These are phyloP conservation scores for Arthrobotrys iridis DNA, from an alignment of 2,329 filamentous ascomycete genomes.

Conservation along the genomic window DNA sequence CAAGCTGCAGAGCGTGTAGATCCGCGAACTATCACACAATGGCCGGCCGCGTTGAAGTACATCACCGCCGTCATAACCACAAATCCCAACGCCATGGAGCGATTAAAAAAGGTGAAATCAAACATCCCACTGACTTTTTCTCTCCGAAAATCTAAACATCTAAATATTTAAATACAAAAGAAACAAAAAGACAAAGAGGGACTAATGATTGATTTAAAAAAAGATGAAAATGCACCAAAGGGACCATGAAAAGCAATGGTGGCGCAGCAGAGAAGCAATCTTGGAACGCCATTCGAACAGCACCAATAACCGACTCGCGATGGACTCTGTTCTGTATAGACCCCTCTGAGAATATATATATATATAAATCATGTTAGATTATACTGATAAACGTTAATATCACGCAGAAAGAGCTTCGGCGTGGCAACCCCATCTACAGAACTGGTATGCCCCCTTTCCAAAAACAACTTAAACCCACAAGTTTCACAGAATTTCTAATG, in stretches of 20 bases:
- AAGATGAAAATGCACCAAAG: conserved; percentile 57
- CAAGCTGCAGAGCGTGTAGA: conserved; percentile 20
- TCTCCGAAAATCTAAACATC: neutral
- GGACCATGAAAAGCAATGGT: conserved; percentile 57
- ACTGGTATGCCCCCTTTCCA: conserved; percentile 6
- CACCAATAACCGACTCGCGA: conserved; percentile 49
- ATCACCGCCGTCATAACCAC: conserved; percentile 55
- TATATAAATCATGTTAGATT: too few relatives aligned
- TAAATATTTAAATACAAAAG: neutral
- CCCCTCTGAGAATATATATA: neutral
- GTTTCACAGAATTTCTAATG: too few relatives aligned
- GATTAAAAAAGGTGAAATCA: conserved; percentile 53
- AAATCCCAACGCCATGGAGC: conserved; percentile 52
- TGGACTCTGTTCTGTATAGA: conserved; percentile 42
- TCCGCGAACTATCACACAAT: conserved; percentile 55
- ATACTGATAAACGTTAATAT: neutral
- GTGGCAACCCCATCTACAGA: conserved; percentile 23
- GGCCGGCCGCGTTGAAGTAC: conserved; percentile 57
- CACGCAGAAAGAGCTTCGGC: conserved; percentile 41
- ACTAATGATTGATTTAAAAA: neutral
- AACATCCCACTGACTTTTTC: neutral
- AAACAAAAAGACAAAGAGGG: too few relatives aligned
- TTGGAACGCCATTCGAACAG: conserved; percentile 54
- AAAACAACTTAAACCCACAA: conserved; percentile 3
- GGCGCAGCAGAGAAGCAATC: conserved; percentile 54